A percentile compares a stretch with the other conserved stretches of the same genome.
Evolutionary conservation across 2,329 filamentous ascomycete species (phyloP).

Genomic region (Xylariaceae sp.): DNA sequence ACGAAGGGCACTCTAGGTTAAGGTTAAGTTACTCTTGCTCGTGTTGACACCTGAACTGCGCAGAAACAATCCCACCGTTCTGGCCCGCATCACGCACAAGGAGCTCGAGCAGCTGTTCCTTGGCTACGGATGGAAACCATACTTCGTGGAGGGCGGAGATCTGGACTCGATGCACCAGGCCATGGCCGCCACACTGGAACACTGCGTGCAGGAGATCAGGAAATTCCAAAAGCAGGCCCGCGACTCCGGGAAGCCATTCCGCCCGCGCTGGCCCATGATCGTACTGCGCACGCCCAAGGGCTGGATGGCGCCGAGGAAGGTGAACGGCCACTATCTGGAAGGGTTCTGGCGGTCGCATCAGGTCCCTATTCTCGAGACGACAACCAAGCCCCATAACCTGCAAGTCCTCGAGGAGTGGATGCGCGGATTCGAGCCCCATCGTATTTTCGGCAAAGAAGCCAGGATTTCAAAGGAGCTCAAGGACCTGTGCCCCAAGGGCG

Average conservation of each 20-base stretch:
- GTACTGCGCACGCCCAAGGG: conserved; percentile 73
- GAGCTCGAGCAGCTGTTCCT: conserved; percentile 64
- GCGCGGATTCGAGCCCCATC: conserved; percentile 68
- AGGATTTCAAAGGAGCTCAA: conserved; percentile 58
- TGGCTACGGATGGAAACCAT: conserved; percentile 74
- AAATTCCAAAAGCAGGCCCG: conserved; percentile 66
- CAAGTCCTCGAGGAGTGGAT: conserved; percentile 71
- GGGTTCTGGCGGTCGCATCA: conserved; percentile 79
- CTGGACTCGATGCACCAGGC: conserved; percentile 72
- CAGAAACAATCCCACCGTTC: conserved; percentile 64
- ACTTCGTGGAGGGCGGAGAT: conserved; percentile 74
- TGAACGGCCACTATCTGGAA: conserved; percentile 64
- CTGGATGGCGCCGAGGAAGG: conserved; percentile 69
- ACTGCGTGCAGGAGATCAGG: conserved; percentile 64
- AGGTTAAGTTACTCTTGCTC: not conserved
- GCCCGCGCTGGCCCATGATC: conserved; percentile 74
- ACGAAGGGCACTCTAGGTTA: too few species aligned
- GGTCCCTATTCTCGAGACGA: conserved; percentile 67
- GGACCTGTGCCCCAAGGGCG: conserved; percentile 59
- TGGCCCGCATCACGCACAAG: conserved; percentile 67
- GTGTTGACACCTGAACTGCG: not conserved
- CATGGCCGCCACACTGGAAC: conserved; percentile 71
- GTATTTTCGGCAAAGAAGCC: conserved; percentile 61
- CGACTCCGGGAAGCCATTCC: conserved; percentile 61
- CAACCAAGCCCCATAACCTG: conserved; percentile 59